phyloP scores from a whole-genome alignment of 148 eudicot species.

The Chenopodium formosanum region DNA sequence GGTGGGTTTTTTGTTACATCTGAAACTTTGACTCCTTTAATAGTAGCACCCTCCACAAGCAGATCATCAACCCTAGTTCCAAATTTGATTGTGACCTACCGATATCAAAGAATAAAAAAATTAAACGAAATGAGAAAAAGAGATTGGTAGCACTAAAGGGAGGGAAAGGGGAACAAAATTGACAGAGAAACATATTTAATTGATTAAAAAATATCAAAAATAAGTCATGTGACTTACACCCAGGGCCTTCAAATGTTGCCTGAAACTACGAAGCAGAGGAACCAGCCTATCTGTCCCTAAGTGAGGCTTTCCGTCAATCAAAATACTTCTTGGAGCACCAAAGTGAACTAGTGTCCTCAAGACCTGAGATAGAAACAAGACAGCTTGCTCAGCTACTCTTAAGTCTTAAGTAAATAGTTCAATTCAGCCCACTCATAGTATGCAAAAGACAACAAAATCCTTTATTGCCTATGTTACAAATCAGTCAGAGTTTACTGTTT shows the following conservation, averaged over 20 bases:
- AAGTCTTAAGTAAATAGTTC: slow-evolving; percentile 1
- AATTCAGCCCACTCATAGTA: not conserved
- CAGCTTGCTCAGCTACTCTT: slow-evolving; percentile 9
- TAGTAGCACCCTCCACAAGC: slow-evolving; percentile 53
- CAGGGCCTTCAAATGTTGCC: slow-evolving; percentile 70
- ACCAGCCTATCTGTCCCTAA: slow-evolving; percentile 92
- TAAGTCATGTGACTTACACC: slow-evolving; percentile 55
- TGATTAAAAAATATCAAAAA: slow-evolving; percentile 1
- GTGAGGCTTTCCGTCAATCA: slow-evolving; percentile 97
- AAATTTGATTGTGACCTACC: slow-evolving; percentile 76
- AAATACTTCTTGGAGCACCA: slow-evolving; percentile 88
- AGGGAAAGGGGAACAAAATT: not conserved
- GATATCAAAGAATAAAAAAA: slow-evolving; percentile 18
- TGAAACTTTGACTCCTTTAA: slow-evolving; percentile 76
- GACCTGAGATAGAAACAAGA: slow-evolving; percentile 44
- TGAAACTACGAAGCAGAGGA: slow-evolving; percentile 78
- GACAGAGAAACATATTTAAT: not conserved
- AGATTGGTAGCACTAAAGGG: not conserved
- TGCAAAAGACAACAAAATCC: not conserved
- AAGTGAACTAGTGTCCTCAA: slow-evolving; percentile 86
- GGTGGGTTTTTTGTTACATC: slow-evolving; percentile 44
- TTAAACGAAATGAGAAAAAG: not conserved
- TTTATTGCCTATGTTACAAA: not conserved
- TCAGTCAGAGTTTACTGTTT: too few species aligned
- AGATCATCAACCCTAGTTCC: slow-evolving; percentile 94